Percentiles rank a stretch among this genome's conserved stretches.
These are phyloP conservation scores for Aspergillus bridgeri DNA, from an alignment of 495 filamentous ascomycete species.

Conservation along the genomic window DNA sequence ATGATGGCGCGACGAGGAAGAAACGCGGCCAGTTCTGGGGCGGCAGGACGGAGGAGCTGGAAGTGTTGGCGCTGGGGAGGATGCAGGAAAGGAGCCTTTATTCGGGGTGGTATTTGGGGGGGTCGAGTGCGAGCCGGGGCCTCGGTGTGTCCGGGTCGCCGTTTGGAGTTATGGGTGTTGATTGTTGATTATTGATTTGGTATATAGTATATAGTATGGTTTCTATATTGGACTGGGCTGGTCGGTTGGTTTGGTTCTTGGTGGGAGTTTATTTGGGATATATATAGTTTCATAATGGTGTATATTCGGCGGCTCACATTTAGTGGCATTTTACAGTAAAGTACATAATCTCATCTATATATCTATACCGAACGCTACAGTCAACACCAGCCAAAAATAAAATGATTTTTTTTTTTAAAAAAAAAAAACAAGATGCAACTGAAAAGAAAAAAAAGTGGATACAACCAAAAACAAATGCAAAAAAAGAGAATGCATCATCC, in stretches of 20 bases:
- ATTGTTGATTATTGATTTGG: background rate
- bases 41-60: constrained; percentile 40
- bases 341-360: too few species aligned
- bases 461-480: constrained; percentile 1
- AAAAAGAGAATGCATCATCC: constrained; percentile 40
- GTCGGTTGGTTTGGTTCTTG: too few species aligned
- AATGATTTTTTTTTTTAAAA: too few species aligned
- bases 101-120: constrained; percentile 9
- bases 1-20: background rate
- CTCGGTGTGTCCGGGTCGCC: background rate
- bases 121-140: background rate
- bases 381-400: too few species aligned
- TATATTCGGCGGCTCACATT: too few species aligned
- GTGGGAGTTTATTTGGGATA: too few species aligned
- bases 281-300: too few species aligned
- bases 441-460: background rate
- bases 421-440: background rate
- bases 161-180: background rate
- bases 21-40: constrained; percentile 31
- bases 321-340: too few species aligned
- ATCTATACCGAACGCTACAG: too few species aligned
- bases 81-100: constrained; percentile 40
- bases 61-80: constrained; percentile 38
- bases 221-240: too few species aligned
- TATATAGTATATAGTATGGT: too few species aligned